Conservation (phyloP, 164 flowering plant species). For the Chloranthus sessilifolius region DNA sequence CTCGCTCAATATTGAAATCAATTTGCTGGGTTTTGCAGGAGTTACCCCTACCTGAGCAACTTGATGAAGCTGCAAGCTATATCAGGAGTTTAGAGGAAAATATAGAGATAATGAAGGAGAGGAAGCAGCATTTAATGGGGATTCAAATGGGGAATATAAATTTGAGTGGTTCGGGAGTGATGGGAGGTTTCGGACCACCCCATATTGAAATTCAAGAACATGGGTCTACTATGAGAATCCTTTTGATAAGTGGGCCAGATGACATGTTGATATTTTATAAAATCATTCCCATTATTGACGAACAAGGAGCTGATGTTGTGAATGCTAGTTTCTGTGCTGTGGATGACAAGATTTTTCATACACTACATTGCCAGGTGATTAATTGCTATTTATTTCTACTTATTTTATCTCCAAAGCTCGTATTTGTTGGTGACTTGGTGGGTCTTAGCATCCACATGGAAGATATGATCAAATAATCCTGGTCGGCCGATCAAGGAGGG, state of each 20-base stretch:
- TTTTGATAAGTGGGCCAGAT: conserved; percentile 40
- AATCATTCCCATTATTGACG: conserved; percentile 41
- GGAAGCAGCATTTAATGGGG: conserved; percentile 29
- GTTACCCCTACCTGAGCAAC: conserved; percentile 45
- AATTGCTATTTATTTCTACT: background rate
- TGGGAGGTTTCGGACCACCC: conserved; percentile 12
- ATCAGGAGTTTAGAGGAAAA: conserved; percentile 43
- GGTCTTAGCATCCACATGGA: too few species aligned
- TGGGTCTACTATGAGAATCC: conserved; percentile 41
- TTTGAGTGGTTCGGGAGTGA: background rate
- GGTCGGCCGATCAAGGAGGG: too few species aligned
- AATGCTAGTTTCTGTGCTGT: conserved; percentile 43
- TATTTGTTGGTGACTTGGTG: too few species aligned
- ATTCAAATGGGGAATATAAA: background rate
- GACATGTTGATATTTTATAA: conserved; percentile 42
- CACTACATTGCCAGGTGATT: conserved; percentile 53
- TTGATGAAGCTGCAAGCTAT: conserved; percentile 53
- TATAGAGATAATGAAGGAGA: conserved; percentile 51
- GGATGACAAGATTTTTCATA: conserved; percentile 43
- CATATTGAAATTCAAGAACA: conserved; percentile 37
- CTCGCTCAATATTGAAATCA: too few species aligned
- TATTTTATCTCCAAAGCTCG: too few species aligned
- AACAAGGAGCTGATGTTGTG: conserved; percentile 57
- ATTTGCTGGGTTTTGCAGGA: too few species aligned
- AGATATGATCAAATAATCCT: too few species aligned